These are phyloP conservation scores for Nannochloris sp. DNA, from an alignment of 139 green algal genomes.

Conservation along the genomic window DNA sequence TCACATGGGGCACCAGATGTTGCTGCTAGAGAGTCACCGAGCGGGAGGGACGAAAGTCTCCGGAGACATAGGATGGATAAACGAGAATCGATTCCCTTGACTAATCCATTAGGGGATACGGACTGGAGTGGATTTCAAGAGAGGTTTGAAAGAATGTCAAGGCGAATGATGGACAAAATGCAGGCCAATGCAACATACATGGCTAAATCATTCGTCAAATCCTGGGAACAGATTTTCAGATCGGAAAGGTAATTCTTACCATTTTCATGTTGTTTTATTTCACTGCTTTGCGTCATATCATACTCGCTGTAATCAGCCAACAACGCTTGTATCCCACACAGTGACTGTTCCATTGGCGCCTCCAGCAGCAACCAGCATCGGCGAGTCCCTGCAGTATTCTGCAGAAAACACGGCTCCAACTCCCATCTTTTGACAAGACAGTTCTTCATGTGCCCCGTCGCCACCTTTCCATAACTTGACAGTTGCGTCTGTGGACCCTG, in stretches of 20 bases:
- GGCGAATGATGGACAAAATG: slow-evolving; percentile 25
- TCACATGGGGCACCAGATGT: slow-evolving; percentile 7
- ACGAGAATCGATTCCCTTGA: not conserved
- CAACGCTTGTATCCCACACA: slow-evolving; percentile 69
- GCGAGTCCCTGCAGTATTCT: slow-evolving; percentile 54
- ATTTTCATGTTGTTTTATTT: too few species aligned
- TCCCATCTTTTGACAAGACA: slow-evolving; percentile 63
- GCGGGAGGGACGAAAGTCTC: not conserved
- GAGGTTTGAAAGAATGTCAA: slow-evolving; percentile 24
- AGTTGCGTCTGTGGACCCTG: slow-evolving; percentile 85
- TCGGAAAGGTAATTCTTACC: not conserved
- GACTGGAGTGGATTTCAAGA: slow-evolving; percentile 18
- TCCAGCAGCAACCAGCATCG: slow-evolving; percentile 63
- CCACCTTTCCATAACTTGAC: slow-evolving; percentile 83
- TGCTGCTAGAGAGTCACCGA: not conserved
- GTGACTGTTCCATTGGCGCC: slow-evolving; percentile 71
- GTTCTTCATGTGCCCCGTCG: slow-evolving; percentile 34
- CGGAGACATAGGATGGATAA: not conserved
- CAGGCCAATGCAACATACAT: slow-evolving; percentile 19
- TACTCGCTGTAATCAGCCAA: not conserved
- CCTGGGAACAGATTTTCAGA: slow-evolving; percentile 18
- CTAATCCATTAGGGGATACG: not conserved
- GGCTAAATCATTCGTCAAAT: slow-evolving; percentile 4
- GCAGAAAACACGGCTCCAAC: slow-evolving; percentile 67
- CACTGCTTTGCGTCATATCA: too few species aligned